Evolutionary conservation across 2,329 filamentous ascomycete genomes (phyloP).

Genomic region (Ciborinia camelliae): DNA sequence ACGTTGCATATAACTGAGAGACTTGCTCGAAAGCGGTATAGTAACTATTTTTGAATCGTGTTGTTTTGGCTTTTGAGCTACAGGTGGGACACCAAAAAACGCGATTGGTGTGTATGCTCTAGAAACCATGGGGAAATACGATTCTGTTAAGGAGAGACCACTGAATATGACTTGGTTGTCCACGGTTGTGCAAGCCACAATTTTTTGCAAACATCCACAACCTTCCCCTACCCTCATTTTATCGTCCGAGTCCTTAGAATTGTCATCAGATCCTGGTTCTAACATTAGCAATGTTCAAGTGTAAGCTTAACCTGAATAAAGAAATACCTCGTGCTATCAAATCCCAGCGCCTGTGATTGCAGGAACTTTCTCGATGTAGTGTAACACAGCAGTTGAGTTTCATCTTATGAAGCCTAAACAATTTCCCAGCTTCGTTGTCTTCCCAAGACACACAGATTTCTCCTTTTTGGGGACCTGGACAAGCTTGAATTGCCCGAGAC

Average conservation of each 20-base stretch:
- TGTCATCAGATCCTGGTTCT: too few relatives aligned
- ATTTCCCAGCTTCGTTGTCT: neutral
- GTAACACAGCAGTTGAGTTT: neutral
- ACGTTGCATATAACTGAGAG: too few relatives aligned
- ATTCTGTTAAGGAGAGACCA: neutral
- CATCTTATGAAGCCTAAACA: neutral
- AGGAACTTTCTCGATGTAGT: neutral
- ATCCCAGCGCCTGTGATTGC: neutral
- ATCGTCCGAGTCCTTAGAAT: neutral
- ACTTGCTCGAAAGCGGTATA: too few relatives aligned
- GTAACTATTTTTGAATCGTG: too few relatives aligned
- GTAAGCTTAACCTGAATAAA: neutral
- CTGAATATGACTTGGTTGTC: neutral
- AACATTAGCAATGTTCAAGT: neutral
- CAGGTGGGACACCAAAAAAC: neutral
- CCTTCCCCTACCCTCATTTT: too few relatives aligned
- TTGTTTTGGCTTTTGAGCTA: neutral
- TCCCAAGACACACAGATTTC: neutral
- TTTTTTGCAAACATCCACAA: neutral
- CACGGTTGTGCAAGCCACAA: neutral
- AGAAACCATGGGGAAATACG: neutral
- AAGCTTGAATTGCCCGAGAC: neutral
- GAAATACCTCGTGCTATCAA: neutral
- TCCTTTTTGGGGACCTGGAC: neutral
- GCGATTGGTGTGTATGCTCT: neutral